These are phyloP conservation scores for Xylaria sp. DNA, from an alignment of 495 filamentous ascomycete genomes.

Conservation along the genomic window DNA sequence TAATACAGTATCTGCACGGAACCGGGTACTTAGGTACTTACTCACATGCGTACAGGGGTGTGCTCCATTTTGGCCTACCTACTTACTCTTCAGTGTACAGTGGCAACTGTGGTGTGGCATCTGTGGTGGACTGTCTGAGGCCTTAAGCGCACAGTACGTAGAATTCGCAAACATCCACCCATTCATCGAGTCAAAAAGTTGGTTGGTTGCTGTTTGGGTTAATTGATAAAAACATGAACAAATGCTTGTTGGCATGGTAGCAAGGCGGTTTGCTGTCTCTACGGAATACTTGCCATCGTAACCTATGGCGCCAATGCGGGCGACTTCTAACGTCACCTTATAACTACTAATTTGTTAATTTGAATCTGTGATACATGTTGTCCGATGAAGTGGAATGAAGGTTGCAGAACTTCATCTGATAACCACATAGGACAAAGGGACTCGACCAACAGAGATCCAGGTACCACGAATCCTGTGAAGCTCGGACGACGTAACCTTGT, in stretches of 20 bases:
- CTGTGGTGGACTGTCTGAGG: background rate
- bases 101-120: no score
- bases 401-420: background rate
- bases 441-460: no score
- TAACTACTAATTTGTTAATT: background rate
- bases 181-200: background rate
- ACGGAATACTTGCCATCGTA: background rate
- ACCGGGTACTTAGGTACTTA: no score
- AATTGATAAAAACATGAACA: background rate
- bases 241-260: background rate
- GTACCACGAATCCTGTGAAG: constrained; percentile 5
- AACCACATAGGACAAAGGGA: background rate
- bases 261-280: background rate
- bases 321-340: background rate
- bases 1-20: background rate
- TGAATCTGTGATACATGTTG: background rate
- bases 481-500: constrained; percentile 19
- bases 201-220: background rate
- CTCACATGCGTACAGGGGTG: background rate
- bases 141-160: background rate
- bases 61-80: no score
- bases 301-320: background rate
- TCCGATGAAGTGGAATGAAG: constrained; percentile 8
- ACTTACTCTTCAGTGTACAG: background rate
- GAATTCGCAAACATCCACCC: background rate